phyloP scores from a whole-genome alignment of 106 monocot genomes.

The Acorus calamus region DNA sequence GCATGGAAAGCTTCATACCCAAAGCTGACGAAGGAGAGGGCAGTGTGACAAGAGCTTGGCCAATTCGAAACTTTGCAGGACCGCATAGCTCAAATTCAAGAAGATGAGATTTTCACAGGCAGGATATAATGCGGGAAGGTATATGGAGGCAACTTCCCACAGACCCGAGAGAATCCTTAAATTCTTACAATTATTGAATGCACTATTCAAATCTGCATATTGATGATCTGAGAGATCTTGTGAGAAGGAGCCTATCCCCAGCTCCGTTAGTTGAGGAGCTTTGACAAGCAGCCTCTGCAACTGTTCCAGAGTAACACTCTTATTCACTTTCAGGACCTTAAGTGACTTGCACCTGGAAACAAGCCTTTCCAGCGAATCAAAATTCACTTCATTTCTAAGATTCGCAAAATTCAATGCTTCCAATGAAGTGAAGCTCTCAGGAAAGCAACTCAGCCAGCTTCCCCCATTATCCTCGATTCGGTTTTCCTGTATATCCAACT shows the following conservation, averaged over 20 bases:
- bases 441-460: slow-evolving; percentile 55
- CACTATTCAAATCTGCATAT: slow-evolving; percentile 12
- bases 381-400: slow-evolving; percentile 40
- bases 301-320: slow-evolving; percentile 24
- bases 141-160: slow-evolving; percentile 33
- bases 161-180: slow-evolving; percentile 35
- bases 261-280: slow-evolving; percentile 44
- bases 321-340: slow-evolving; percentile 35
- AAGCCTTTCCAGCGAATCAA: slow-evolving; percentile 43
- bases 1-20: slow-evolving; percentile 18
- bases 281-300: slow-evolving; percentile 27
- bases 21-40: slow-evolving; percentile 31
- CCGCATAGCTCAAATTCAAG: slow-evolving; percentile 39
- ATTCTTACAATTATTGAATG: slow-evolving; percentile 29
- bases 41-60: slow-evolving; percentile 32
- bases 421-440: slow-evolving; percentile 45
- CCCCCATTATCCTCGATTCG: slow-evolving; percentile 44
- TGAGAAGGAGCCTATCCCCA: slow-evolving; percentile 42
- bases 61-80: slow-evolving; percentile 26
- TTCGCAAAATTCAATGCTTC: slow-evolving; percentile 47
- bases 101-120: slow-evolving; percentile 25
- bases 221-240: slow-evolving; percentile 17
- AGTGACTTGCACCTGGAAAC: slow-evolving; percentile 37
- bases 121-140: slow-evolving; percentile 28
- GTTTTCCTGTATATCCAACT: slow-evolving; percentile 59